Evolutionary conservation across 805 yeast species (phyloP), one percentile per base, ranked within the genome.

Genomic region (Saccharomyces kudriavzevii): DNA sequence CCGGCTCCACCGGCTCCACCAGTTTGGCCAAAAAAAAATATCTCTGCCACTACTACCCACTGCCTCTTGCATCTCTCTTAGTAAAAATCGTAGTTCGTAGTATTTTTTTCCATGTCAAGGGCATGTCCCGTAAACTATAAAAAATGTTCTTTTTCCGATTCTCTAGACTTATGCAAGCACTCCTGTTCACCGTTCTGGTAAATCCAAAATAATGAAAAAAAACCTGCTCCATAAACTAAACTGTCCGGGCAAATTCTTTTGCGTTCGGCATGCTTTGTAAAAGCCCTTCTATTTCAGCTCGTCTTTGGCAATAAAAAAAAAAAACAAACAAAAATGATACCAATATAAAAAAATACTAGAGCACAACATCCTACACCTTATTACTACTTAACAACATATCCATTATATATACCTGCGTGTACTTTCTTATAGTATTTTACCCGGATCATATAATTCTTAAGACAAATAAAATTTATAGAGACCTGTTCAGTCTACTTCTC

Each of bases 401-500:
- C n/a, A n/a, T n/a, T 28, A 28, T 4, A 28, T 28, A 28, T 28
- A 11, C 11, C 10, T 9, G 29, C 10, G 29, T 9, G 29, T 28
- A 28, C 29, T 11, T 28, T 4, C 29, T 11, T 29, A 29, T 13
- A 29, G 10, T 13, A 29, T 29, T 11, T 30, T 30, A 30, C 35
- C 35, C 35, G 35, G 35, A 30, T 30, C 35, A 30, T 30, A 30
- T 10, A 30, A 30, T 30, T 30, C 35, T 30, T 30, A 30, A 30
- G 35, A 30, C 35, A 30, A 30, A 30, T 30, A 30, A 30, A 30
- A 30, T 30, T 30, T 11, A 30, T 30, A 9, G 35, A 30, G 35
- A 30, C 35, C 13, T 30, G 35, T 27, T 45, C 47, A n/a, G 47
- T 17, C 47, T 45, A n/a, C 20, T 45, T 22, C 53, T 51, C 43